Percentiles rank a stretch among this genome's conserved stretches.
Conservation (phyloP, 1,284 basidiomycete genomes). For the Mycena citricolor region DNA sequence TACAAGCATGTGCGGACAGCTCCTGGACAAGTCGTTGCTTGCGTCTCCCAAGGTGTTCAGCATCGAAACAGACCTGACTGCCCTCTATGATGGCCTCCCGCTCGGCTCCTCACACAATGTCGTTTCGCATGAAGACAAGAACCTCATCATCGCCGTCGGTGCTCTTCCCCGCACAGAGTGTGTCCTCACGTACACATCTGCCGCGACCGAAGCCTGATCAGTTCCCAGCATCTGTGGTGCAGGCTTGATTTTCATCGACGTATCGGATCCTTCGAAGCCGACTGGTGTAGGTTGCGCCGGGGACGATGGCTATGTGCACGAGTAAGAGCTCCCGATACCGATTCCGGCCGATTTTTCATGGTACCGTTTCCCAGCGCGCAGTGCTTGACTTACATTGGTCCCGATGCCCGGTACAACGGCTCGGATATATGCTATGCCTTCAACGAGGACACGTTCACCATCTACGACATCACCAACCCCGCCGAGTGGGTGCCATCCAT, state of each 20-base stretch:
- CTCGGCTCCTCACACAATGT: slow-evolving; percentile 12
- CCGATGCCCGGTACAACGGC: slow-evolving; percentile 11
- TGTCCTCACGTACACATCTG: background rate
- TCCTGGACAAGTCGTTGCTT: slow-evolving; percentile 6
- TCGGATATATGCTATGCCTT: slow-evolving; percentile 16
- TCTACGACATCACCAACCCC: slow-evolving; percentile 16
- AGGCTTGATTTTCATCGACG: slow-evolving; percentile 29
- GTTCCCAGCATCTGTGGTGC: slow-evolving; percentile 18
- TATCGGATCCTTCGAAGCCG: slow-evolving; percentile 30
- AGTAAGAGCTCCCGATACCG: slow-evolving; percentile 24
- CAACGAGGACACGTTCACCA: slow-evolving; percentile 19
- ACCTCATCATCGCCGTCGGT: slow-evolving; percentile 21
- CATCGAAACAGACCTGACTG: slow-evolving; percentile 13
- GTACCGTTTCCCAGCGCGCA: slow-evolving; percentile 13
- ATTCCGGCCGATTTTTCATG: too few relatives aligned
- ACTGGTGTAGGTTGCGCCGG: slow-evolving; percentile 26
- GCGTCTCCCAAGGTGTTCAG: slow-evolving; percentile 9
- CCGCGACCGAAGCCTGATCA: background rate
- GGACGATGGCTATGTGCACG: slow-evolving; percentile 33
- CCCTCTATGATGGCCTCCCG: slow-evolving; percentile 11
- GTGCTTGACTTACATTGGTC: slow-evolving; percentile 13
- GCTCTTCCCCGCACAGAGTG: slow-evolving; percentile 7
- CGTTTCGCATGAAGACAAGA: slow-evolving; percentile 9
- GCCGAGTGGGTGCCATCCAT: background rate
- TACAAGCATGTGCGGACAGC: too few relatives aligned